Conservation (phyloP, 257 asterid genomes). For the Rhazya stricta region DNA sequence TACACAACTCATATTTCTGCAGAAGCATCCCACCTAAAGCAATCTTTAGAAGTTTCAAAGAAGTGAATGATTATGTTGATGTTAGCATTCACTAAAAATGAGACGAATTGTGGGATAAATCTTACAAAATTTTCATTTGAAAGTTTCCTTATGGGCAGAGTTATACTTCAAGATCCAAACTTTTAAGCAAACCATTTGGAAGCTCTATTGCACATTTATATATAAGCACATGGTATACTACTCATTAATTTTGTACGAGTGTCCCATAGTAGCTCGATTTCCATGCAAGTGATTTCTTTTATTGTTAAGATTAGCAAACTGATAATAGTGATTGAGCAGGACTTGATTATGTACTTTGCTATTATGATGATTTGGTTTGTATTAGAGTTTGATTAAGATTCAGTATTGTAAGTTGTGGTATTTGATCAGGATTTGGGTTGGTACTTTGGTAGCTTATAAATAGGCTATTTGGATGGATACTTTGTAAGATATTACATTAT, state of each 20-base stretch:
- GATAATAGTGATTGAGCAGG: no score
- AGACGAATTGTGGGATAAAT: neutral
- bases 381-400: no score
- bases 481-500: no score
- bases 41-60: neutral
- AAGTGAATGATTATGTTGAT: neutral
- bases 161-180: neutral
- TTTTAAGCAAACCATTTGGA: neutral
- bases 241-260: neutral
- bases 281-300: neutral
- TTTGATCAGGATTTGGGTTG: no score
- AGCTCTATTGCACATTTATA: no score
- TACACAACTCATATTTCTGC: neutral
- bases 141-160: neutral
- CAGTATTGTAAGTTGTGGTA: no score
- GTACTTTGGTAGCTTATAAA: no score
- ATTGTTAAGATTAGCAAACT: no score
- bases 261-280: neutral
- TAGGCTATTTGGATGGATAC: no score
- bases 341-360: no score
- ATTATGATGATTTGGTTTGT: no score
- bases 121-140: neutral
- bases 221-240: neutral
- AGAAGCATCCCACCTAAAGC: neutral
- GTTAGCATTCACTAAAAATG: neutral